Base-by-base conservation (phyloP, 768 basidiomycete genomes). In the Tulasnella sp. region DNA sequence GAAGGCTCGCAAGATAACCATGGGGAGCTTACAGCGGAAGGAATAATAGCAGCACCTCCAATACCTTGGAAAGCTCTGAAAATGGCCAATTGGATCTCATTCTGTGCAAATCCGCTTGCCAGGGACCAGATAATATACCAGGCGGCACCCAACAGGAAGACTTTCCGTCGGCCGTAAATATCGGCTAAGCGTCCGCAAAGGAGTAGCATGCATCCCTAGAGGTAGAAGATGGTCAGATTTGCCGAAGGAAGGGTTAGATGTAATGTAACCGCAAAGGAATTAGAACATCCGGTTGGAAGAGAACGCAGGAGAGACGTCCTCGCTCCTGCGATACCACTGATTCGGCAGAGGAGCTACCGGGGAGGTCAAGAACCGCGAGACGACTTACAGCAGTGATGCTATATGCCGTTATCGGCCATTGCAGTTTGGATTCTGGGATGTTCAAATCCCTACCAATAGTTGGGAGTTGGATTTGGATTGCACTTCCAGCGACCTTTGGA, bases 131-230 rank as follows among this genome's bases (percentile, higher is more conserved):
- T 84, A 9, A 85, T 81, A 45, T 91, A 86, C 75, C 86, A 83
- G 3, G 83, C 9, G 38, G 89, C 87, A 1, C 94, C 94, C 3
- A 84, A 12, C 7, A 91, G 75, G 81, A 93, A 96, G 0, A 85
- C 85, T 40, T 84, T 86, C 79, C 91, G 93, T 39, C 93, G 86
- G 1, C 94, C 93, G 78, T 91, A 89, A 2, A 93, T 83, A 81
- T 95, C 94, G 1, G 93, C 92, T 1, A 95, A 82, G n/a, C 93
- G 86, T 0, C 94, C 94, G 36, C 88, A 89, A 15, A 93, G 86
- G 12, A 95, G 85, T 3, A 94, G 86, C 14, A 94, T 84, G 79
- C 93, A 95, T 9, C 91, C 92, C 92, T 93, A 77, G 37, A 38
- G 45, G 31, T 36, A 67, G 49, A 54, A 54, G 31, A 22, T 19